These are phyloP conservation scores for Elaeis guineensis DNA, from an alignment of 176 grass and related monocot genomes.

Conservation along the genomic window DNA sequence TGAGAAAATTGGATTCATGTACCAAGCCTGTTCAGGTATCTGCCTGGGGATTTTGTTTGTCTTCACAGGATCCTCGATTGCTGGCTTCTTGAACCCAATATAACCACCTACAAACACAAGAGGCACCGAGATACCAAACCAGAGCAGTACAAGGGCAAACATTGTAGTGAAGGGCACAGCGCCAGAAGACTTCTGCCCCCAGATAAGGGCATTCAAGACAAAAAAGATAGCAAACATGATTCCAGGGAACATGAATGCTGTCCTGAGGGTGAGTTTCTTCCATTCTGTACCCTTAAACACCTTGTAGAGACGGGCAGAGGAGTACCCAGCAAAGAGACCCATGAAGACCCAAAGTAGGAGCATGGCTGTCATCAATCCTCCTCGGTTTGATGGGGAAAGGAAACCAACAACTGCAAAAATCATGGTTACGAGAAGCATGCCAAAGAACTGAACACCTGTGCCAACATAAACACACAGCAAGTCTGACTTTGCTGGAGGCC, in stretches of 20 bases:
- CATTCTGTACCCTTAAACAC: conserved; percentile 71
- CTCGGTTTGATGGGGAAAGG: conserved; percentile 68
- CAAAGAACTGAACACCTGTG: conserved; percentile 77
- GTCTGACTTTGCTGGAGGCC: conserved; percentile 44
- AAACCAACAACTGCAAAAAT: conserved; percentile 78
- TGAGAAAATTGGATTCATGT: conserved; percentile 70
- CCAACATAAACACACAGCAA: conserved; percentile 70
- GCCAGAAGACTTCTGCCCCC: conserved; percentile 78
- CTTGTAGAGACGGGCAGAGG: conserved; percentile 62
- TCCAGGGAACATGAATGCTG: conserved; percentile 63
- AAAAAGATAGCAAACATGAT: conserved; percentile 64
- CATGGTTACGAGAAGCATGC: conserved; percentile 82
- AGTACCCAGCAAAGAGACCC: conserved; percentile 74
- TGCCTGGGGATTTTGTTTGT: conserved; percentile 81
- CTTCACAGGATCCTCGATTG: conserved; percentile 60
- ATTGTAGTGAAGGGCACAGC: conserved; percentile 93
- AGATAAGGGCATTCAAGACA: conserved; percentile 67
- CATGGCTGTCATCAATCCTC: conserved; percentile 77
- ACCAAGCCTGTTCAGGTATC: conserved; percentile 79
- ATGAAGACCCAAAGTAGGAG: conserved; percentile 84
- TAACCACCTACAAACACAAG: conserved; percentile 76
- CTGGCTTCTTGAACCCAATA: conserved; percentile 63
- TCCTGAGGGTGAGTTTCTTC: conserved; percentile 68
- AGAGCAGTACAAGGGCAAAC: conserved; percentile 79
- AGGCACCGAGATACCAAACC: conserved; percentile 80